phyloP scores from a whole-genome alignment of 1,284 basidiomycete species.

The Puccinia novopanici region DNA sequence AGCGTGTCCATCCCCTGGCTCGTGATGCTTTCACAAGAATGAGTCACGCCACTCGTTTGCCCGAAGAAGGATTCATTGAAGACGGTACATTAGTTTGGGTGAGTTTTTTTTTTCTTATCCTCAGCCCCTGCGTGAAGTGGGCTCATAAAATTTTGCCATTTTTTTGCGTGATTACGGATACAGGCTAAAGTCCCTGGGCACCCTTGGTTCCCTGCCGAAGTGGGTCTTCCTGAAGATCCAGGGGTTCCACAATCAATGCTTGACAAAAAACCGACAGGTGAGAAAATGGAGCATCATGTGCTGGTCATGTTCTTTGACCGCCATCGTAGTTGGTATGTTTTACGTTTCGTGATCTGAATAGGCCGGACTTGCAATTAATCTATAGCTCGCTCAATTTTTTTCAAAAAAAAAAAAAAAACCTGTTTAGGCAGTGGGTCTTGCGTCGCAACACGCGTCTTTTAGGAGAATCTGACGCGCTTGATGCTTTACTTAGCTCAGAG shows the following conservation, averaged over 20 bases:
- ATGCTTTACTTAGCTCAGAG: constrained; percentile 40
- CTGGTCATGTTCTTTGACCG: constrained; percentile 51
- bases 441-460: constrained; percentile 43
- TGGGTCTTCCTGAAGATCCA: constrained; percentile 39
- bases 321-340: constrained; percentile 47
- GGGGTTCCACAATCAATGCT: constrained; percentile 36
- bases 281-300: constrained; percentile 17
- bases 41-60: constrained; percentile 42
- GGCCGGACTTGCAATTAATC: background rate
- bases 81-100: constrained; percentile 51
- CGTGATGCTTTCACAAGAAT: constrained; percentile 40
- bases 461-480: constrained; percentile 47
- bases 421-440: constrained; percentile 43
- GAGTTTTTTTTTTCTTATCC: background rate
- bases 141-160: background rate
- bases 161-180: constrained; percentile 3
- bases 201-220: constrained; percentile 51
- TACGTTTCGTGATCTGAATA: background rate
- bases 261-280: constrained; percentile 14
- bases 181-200: constrained; percentile 49
- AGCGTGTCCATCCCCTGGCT: constrained; percentile 41
- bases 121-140: background rate
- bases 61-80: constrained; percentile 39
- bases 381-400: too few species aligned
- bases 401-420: too few species aligned